Evolutionary conservation across 345 rosid genomes (phyloP).

Genomic region (Citrus maxima): DNA sequence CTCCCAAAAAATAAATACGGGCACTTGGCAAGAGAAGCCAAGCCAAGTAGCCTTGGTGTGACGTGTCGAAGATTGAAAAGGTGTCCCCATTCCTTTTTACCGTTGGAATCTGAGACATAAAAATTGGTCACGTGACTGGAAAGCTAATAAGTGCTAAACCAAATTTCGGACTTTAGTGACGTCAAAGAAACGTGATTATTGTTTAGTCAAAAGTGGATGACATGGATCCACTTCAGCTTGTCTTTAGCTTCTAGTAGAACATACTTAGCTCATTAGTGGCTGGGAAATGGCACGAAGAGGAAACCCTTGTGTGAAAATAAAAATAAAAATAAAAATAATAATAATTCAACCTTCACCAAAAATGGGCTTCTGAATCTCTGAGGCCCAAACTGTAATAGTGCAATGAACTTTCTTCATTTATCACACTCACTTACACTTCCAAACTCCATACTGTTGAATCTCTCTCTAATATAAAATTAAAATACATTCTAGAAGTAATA

Average conservation of each 20-base stretch:
- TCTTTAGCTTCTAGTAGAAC: background rate
- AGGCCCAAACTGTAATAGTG: background rate
- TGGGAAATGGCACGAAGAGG: background rate
- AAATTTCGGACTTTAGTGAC: background rate
- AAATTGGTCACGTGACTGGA: slow-evolving; percentile 1
- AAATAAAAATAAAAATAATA: too few species aligned
- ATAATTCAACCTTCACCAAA: background rate
- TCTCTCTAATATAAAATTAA: background rate
- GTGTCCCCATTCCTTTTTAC: too few species aligned
- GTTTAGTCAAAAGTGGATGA: slow-evolving; percentile 15
- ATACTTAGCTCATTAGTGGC: background rate
- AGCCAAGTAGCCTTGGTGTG: background rate
- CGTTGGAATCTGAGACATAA: too few species aligned
- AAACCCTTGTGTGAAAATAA: too few species aligned
- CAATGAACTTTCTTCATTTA: background rate
- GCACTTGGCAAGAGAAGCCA: background rate
- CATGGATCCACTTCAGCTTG: slow-evolving; percentile 29
- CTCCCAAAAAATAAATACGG: background rate
- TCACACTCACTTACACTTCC: background rate
- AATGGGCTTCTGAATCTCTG: background rate
- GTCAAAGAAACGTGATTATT: background rate
- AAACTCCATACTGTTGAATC: background rate
- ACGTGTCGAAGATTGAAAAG: background rate
- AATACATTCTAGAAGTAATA: background rate
- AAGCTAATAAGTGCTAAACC: background rate